Conservation (phyloP, 2,329 filamentous ascomycete species). For the Fusarium brevicatenulatum region DNA sequence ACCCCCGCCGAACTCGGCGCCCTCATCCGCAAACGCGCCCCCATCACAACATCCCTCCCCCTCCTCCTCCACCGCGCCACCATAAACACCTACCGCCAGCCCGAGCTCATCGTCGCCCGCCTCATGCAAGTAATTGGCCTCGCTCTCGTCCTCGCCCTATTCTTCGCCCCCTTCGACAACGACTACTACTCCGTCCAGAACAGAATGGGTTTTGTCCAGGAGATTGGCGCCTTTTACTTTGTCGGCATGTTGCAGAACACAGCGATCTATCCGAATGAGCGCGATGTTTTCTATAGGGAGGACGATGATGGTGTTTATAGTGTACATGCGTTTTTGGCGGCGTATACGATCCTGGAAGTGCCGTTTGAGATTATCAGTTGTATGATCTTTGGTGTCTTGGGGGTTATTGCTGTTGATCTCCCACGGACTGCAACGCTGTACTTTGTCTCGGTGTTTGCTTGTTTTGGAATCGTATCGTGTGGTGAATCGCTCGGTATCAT, state of each 20-base stretch:
- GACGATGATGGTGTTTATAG: conserved; percentile 78
- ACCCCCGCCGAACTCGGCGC: conserved; percentile 78
- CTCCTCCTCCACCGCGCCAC: conserved; percentile 73
- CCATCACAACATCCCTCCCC: conserved; percentile 71
- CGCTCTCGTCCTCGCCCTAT: conserved; percentile 70
- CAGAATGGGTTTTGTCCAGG: conserved; percentile 77
- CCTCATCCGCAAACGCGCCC: conserved; percentile 70
- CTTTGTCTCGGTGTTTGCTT: conserved; percentile 74
- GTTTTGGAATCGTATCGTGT: conserved; percentile 78
- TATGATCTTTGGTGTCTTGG: conserved; percentile 72
- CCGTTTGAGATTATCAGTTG: conserved; percentile 76
- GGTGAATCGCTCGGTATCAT: conserved; percentile 82
- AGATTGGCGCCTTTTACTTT: conserved; percentile 77
- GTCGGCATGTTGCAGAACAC: conserved; percentile 85
- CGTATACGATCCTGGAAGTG: conserved; percentile 76
- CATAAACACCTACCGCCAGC: conserved; percentile 76
- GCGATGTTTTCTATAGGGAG: conserved; percentile 82
- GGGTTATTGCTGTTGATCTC: conserved; percentile 72
- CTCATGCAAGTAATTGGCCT: conserved; percentile 74
- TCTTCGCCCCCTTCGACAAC: conserved; percentile 76
- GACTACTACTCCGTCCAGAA: conserved; percentile 78
- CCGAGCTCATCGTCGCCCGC: conserved; percentile 70
- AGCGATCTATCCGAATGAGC: conserved; percentile 75
- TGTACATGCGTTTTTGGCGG: conserved; percentile 75
- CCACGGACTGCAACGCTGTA: conserved; percentile 71